Evolutionary conservation across 176 grass and related monocot species (phyloP).

Genomic region (Thinopyrum elongatum): DNA sequence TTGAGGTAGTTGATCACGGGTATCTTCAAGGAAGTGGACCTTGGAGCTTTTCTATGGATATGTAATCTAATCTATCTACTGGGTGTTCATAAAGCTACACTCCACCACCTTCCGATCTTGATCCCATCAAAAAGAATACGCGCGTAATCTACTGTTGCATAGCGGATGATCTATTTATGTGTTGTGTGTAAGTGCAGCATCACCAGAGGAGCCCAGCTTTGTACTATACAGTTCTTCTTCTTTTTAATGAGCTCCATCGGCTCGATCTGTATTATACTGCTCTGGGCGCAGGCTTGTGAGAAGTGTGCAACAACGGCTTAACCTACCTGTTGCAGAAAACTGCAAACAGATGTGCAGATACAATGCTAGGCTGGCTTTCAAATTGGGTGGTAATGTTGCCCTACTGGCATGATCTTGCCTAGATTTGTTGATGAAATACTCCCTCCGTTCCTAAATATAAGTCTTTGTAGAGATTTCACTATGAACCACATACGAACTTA

Average conservation of each 20-base stretch:
- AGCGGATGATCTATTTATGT: background rate
- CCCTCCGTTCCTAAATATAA: too few relatives aligned
- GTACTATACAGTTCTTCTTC: background rate
- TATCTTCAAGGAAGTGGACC: constrained; percentile 24
- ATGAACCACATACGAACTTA: too few relatives aligned
- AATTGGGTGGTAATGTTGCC: background rate
- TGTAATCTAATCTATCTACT: background rate
- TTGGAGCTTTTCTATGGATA: background rate
- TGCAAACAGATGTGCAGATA: background rate
- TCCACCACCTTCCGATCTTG: constrained; percentile 11
- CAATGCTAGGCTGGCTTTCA: constrained; percentile 2
- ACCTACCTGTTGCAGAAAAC: too few relatives aligned
- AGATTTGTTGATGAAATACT: constrained; percentile 1
- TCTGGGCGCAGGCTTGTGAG: too few relatives aligned
- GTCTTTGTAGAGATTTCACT: too few relatives aligned
- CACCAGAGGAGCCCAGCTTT: background rate
- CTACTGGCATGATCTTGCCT: background rate
- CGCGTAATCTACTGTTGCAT: constrained; percentile 17
- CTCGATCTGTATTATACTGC: background rate
- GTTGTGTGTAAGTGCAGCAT: background rate
- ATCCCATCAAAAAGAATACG: constrained; percentile 10
- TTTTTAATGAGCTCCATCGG: background rate
- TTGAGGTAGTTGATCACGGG: constrained; percentile 57
- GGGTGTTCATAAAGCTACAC: constrained; percentile 24
- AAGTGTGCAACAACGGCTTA: too few relatives aligned